Evolutionary conservation across 345 rosid species (phyloP), one percentile per base, ranked within the genome.

Genomic region (Citrus mangshanensis): DNA sequence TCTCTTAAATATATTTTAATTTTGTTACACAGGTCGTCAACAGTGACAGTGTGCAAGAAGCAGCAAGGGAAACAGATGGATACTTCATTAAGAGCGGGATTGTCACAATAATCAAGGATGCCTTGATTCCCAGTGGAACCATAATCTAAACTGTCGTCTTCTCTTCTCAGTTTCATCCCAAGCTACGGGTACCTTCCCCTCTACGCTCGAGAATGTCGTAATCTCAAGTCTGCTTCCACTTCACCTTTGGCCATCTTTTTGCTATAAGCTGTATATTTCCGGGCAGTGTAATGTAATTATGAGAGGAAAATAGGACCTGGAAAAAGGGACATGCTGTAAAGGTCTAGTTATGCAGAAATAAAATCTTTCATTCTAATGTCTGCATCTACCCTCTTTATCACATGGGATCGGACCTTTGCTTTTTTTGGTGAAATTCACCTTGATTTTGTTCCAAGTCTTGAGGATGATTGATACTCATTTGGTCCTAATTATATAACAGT

Each of bases 41-140:
- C 77, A 66, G 86, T 1, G 95, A 92, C 88, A 85, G 81, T 27
- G 98, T 95, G 72, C 97, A 93, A 92, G 98, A 95, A 88, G 93
- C 98, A 3, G 98, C 98, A 0, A 89, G 98, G 70, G 98, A 95
- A 83, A 91, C 98, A 1, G 97, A 95, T 85, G 98, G 98, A 74
- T 93, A 90, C 82, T 95, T 95, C 88, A 95, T 95, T 38, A 95
- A 95, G 92, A 93, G 98, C 24, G 98, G 98, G 72, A 95, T 95
- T 30, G 98, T 95, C 65, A 93, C 98, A 8, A 90, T 95, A 67
- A 93, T 95, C 83, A 95, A 92, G 89, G 98, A 95, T 76, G 98
- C 98, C 76, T 77, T 95, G 88, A 90, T 95, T 85, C 98, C 98
- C 24, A 86, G 94, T 24, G 98, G 98, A 79, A 95, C 98, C 9